Percentiles rank a stretch among this genome's conserved stretches.
phyloP scores from a whole-genome alignment of 495 filamentous ascomycete species.

The Penicillium lagena region DNA sequence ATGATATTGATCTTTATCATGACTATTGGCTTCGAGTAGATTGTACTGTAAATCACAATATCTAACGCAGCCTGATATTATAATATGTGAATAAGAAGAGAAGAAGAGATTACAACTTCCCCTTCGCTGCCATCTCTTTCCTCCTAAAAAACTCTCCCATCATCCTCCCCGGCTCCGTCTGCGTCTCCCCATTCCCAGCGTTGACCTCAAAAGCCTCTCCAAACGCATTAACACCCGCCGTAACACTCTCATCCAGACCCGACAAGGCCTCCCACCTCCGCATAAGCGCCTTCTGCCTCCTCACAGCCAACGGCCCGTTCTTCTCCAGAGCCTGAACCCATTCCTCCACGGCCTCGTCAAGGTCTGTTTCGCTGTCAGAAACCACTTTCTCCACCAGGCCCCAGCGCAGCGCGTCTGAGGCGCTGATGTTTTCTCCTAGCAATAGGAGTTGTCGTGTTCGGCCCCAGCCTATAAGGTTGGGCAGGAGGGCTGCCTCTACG shows the following conservation, averaged over 20 bases:
- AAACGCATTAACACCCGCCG: conserved; percentile 15
- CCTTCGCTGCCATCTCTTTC: background rate
- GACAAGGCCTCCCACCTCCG: conserved; percentile 16
- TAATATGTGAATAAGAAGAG: no score
- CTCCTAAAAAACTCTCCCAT: conserved; percentile 10
- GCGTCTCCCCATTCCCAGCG: background rate
- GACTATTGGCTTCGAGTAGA: no score
- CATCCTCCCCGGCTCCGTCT: conserved; percentile 13
- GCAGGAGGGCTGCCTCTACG: conserved; percentile 18
- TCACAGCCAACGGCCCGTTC: conserved; percentile 17
- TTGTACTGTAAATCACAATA: no score
- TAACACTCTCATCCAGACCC: conserved; percentile 8
- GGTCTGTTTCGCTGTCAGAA: background rate
- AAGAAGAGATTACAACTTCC: no score
- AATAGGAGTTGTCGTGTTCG: conserved; percentile 16
- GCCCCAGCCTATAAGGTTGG: conserved; percentile 18
- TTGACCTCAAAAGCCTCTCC: conserved; percentile 10
- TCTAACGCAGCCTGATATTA: no score
- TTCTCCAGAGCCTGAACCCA: conserved; percentile 16
- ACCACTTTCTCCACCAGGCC: conserved; percentile 20
- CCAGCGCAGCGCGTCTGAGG: conserved; percentile 16
- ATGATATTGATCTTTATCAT: no score
- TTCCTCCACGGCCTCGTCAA: conserved; percentile 18
- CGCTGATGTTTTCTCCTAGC: conserved; percentile 16
- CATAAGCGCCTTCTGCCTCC: conserved; percentile 18